Base-by-base conservation (phyloP, 2,329 filamentous ascomycete genomes). In the Phyllosticta citriasiana region DNA sequence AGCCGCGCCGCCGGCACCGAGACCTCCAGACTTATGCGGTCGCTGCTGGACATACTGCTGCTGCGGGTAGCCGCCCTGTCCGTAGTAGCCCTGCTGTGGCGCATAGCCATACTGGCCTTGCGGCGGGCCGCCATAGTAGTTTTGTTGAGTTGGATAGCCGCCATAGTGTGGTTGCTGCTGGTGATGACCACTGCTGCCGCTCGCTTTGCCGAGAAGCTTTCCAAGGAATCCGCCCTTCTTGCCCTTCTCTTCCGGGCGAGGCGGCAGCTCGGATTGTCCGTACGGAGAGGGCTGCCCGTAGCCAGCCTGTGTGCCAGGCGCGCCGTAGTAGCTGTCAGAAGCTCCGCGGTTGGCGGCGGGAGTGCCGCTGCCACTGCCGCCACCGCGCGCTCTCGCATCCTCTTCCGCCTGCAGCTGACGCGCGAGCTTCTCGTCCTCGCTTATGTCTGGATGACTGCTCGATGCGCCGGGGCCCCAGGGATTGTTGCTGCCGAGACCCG, bases 371-470 rank as follows among this genome's bases (percentile, higher is more conserved):
- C 67, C 69, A 72, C 55, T 68, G 70, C 27, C 66, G 70, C 65
- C 64, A 66, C 64, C 63, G 65, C 67, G 70, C 16, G 80, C 80
- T 53, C 84, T 82, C 5, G 84, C 84, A 65, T 96, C 82, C 73
- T 96, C 91, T 73, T 96, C 89, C 53, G 88, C 88, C 72, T 96
- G 92, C 52, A 96, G 78, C 69, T 85, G 83, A 51, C 88, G 82
- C 7, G 92, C 91, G 9, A 92, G 78, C 26, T 81, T 81, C 63
- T 88, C 90, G 70, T 95, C 91, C 55, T 88, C 85, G 62, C 83
- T 83, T 30, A 79, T 71, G 59, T 73, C 70, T 53, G 65, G 51
- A 2, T 63, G 33, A 19, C 63, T 57, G 25, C 54, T 30, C 10
- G 19, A 64, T 27, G 22, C 57, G 55, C 65, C 62, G 7, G 66